phyloP scores from a whole-genome alignment of 345 rosid genomes.

The Populus nigra region DNA sequence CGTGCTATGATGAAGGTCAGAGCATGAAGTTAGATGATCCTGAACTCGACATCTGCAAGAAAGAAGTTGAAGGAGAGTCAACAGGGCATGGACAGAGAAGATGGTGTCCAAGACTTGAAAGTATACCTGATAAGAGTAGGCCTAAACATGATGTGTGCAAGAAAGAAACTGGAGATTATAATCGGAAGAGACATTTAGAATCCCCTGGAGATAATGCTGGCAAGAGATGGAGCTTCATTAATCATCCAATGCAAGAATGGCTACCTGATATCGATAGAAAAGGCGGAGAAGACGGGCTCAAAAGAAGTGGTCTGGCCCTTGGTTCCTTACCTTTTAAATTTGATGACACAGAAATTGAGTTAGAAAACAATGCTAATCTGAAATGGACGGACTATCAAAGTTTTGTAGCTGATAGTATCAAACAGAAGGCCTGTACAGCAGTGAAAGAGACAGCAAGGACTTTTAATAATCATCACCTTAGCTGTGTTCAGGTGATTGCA shows the following conservation, averaged over 20 bases:
- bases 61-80: not conserved
- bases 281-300: not conserved
- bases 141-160: not conserved
- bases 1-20: not conserved
- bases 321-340: not conserved
- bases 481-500: conserved; percentile 11
- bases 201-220: not conserved
- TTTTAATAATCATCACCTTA: not conserved
- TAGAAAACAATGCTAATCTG: conserved; percentile 1
- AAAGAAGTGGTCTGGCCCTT: not conserved
- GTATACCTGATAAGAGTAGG: conserved; percentile 7
- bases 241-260: conserved; percentile 1
- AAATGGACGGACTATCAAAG: conserved; percentile 11
- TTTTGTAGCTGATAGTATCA: conserved; percentile 7
- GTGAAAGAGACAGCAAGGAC: not conserved
- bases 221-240: conserved; percentile 10
- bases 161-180: not conserved
- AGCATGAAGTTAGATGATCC: not conserved
- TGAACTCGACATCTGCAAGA: not conserved
- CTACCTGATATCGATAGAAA: not conserved
- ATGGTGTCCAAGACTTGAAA: conserved; percentile 18
- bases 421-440: not conserved
- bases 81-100: not conserved
- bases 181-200: conserved; percentile 2
- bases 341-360: not conserved